phyloP scores from a whole-genome alignment of 805 yeast species.

The Spathaspora hagerdaliae region DNA sequence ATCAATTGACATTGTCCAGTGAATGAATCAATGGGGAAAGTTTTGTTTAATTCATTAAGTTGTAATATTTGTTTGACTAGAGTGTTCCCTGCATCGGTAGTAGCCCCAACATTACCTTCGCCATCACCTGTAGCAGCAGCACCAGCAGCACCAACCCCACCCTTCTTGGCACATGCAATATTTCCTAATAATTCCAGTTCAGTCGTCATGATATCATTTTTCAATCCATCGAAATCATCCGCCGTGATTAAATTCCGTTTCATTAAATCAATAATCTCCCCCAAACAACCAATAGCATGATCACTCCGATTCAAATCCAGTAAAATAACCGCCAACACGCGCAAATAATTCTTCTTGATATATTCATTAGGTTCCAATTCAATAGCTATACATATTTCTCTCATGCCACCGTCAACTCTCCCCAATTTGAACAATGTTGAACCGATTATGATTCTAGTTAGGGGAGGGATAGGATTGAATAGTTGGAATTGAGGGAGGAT shows the following conservation, averaged over 20 bases:
- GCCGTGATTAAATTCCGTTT: neutral
- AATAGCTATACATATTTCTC: conserved; percentile 4
- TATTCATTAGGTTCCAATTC: neutral
- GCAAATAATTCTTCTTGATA: conserved; percentile 1
- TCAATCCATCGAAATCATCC: neutral
- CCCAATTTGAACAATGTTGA: conserved; percentile 3
- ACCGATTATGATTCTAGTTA: neutral
- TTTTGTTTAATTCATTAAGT: neutral
- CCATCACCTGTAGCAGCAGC: too few species aligned
- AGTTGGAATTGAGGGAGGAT: neutral
- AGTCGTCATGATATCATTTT: neutral
- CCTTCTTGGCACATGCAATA: neutral
- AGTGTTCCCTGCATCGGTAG: neutral
- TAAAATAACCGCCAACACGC: neutral
- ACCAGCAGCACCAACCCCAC: too few species aligned
- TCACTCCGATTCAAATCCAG: neutral
- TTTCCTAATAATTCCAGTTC: neutral
- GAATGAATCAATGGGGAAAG: neutral
- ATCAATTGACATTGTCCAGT: conserved; percentile 2
- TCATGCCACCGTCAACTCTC: conserved; percentile 1
- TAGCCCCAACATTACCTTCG: neutral
- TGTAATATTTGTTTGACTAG: conserved; percentile 2
- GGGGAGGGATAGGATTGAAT: neutral
- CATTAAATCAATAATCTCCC: conserved; percentile 4
- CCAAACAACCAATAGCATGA: conserved; percentile 1